These are phyloP conservation scores for Scleroderma citrinum DNA, from an alignment of 768 basidiomycete species.

Conservation along the genomic window DNA sequence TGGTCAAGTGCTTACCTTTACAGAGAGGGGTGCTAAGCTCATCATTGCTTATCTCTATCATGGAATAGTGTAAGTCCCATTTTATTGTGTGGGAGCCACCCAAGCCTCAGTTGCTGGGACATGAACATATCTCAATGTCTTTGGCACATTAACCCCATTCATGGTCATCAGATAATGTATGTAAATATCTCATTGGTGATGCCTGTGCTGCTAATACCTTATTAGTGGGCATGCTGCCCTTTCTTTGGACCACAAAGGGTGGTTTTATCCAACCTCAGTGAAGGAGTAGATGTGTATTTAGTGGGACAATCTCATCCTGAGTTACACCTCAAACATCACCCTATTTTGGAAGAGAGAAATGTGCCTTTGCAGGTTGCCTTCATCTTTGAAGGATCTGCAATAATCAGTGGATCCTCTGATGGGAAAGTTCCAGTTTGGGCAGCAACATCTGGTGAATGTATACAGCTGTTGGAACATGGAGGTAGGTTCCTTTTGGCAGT, in stretches of 20 bases:
- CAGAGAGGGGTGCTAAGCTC: background rate
- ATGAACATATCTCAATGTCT: background rate
- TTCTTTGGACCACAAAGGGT: background rate
- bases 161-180: background rate
- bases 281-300: background rate
- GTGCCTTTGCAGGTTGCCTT: background rate
- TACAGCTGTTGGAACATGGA: background rate
- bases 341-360: background rate
- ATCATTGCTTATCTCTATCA: conserved; percentile 2
- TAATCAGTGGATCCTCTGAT: background rate
- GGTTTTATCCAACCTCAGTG: conserved; percentile 1
- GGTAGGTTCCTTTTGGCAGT: background rate
- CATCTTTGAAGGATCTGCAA: background rate
- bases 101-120: conserved; percentile 1
- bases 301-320: background rate
- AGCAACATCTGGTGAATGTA: background rate
- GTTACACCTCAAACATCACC: background rate
- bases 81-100: background rate
- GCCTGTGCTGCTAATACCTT: background rate
- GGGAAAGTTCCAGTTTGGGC: conserved; percentile 1
- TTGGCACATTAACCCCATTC: conserved; percentile 4
- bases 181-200: background rate
- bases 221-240: conserved; percentile 1
- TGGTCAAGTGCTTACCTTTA: background rate
- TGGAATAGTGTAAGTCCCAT: conserved; percentile 3